These are phyloP conservation scores for Polyporus arcularius DNA, from an alignment of 768 basidiomycete genomes.

Conservation along the genomic window DNA sequence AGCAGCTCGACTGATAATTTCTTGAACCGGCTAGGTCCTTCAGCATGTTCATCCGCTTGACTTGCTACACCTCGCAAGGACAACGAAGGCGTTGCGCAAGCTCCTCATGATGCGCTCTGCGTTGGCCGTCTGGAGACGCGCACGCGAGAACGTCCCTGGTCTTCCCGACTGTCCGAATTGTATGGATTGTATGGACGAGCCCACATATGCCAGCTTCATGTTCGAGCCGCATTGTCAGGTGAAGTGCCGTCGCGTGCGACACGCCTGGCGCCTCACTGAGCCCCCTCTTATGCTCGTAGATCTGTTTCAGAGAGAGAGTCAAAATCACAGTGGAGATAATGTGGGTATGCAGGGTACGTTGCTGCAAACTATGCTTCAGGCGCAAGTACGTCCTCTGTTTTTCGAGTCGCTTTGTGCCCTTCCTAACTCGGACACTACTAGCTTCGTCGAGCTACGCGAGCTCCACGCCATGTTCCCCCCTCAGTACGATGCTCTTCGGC, in stretches of 20 bases:
- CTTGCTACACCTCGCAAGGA: slow-evolving; percentile 1
- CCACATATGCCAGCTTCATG: slow-evolving; percentile 14
- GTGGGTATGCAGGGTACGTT: background rate
- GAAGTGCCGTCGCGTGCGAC: background rate
- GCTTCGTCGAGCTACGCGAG: no score
- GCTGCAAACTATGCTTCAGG: background rate
- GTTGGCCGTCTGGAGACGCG: background rate
- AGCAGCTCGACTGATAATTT: no score
- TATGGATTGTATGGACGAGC: background rate
- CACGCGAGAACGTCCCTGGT: background rate
- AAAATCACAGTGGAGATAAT: background rate
- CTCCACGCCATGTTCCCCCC: no score
- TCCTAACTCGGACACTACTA: no score
- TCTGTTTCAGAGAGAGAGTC: background rate
- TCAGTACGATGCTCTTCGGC: no score
- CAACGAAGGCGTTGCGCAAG: slow-evolving; percentile 2
- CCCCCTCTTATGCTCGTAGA: background rate
- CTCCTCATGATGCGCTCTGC: background rate
- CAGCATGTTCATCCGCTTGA: background rate
- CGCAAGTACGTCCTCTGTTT: background rate
- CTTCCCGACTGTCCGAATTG: slow-evolving; percentile 1
- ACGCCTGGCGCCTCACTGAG: no score
- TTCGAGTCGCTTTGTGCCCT: no score
- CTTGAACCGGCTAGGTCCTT: background rate
- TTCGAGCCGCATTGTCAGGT: slow-evolving; percentile 35